Percentiles rank a stretch among this genome's conserved stretches.
Conservation (phyloP, 1,284 basidiomycete species). For the Puccinia novopanici region DNA sequence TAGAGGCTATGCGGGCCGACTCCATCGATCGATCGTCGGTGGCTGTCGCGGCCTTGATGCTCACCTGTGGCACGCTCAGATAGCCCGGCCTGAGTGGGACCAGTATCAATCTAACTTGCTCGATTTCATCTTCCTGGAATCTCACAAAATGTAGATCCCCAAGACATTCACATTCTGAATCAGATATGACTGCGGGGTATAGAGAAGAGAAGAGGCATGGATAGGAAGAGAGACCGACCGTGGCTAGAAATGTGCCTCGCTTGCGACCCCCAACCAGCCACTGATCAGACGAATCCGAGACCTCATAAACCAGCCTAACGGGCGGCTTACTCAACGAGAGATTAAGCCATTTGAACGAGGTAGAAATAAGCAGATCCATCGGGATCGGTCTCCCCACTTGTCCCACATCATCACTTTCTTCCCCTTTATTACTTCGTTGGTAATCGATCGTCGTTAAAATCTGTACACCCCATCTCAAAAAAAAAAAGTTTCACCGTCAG, state of each 20-base stretch:
- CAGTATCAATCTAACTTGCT: slow-evolving; percentile 6
- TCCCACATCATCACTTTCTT: slow-evolving; percentile 10
- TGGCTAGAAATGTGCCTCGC: slow-evolving; percentile 26
- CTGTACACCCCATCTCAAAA: background rate
- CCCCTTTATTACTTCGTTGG: slow-evolving; percentile 8
- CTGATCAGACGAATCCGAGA: background rate
- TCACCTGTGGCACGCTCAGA: slow-evolving; percentile 4
- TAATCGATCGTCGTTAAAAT: slow-evolving; percentile 30
- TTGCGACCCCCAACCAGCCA: slow-evolving; percentile 33
- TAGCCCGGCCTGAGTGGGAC: slow-evolving; percentile 28
- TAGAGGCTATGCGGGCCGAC: background rate
- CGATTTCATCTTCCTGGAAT: background rate
- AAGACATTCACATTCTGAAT: too few species aligned
- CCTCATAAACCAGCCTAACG: slow-evolving; percentile 23
- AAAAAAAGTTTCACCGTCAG: too few species aligned
- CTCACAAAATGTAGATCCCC: background rate
- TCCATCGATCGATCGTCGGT: background rate
- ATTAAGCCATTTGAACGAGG: slow-evolving; percentile 32
- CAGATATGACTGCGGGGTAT: background rate
- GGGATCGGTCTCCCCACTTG: slow-evolving; percentile 29
- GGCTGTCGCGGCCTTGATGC: background rate
- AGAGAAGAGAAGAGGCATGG: background rate
- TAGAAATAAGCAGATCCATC: slow-evolving; percentile 18
- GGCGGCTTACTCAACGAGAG: background rate
- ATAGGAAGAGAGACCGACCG: slow-evolving; percentile 1